Evolutionary conservation across 305 asterid species (phyloP).

Genomic region (Vinca major): DNA sequence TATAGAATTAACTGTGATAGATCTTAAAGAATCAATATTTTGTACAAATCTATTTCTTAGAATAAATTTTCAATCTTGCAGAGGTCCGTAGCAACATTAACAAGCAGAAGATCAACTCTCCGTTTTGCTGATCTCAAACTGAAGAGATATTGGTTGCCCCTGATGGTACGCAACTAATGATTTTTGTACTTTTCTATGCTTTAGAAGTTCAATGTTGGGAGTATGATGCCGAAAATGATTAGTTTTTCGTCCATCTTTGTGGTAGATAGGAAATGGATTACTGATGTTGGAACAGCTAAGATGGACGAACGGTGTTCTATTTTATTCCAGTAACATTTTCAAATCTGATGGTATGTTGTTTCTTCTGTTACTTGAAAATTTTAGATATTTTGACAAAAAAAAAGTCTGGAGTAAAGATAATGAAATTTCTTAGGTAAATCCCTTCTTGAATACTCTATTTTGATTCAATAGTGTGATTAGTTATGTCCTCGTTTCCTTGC

Average conservation of each 20-base stretch:
- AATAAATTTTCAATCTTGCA: too few species aligned
- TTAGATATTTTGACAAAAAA: not conserved
- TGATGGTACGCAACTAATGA: conserved; percentile 46
- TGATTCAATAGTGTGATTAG: too few species aligned
- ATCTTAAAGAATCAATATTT: too few species aligned
- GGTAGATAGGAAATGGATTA: conserved; percentile 74
- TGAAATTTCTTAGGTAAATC: too few species aligned
- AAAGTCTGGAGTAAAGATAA: too few species aligned
- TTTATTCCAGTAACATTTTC: conserved; percentile 74
- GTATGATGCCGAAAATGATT: conserved; percentile 2
- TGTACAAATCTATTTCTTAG: too few species aligned
- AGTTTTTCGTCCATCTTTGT: conserved; percentile 8
- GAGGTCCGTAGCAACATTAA: too few species aligned
- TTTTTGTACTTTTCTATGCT: conserved; percentile 2
- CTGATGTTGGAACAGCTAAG: conserved; percentile 66
- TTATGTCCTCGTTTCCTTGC: too few species aligned
- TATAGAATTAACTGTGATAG: too few species aligned
- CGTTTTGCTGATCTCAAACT: conserved; percentile 63
- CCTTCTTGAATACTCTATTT: too few species aligned
- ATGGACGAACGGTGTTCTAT: conserved; percentile 77
- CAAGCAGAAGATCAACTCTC: too few species aligned
- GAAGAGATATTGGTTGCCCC: conserved; percentile 87
- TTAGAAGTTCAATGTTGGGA: not conserved
- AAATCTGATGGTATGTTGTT: too few species aligned
- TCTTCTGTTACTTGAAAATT: not conserved